Conservation (phyloP, 441 rosid species). For the Gossypium davidsonii region DNA sequence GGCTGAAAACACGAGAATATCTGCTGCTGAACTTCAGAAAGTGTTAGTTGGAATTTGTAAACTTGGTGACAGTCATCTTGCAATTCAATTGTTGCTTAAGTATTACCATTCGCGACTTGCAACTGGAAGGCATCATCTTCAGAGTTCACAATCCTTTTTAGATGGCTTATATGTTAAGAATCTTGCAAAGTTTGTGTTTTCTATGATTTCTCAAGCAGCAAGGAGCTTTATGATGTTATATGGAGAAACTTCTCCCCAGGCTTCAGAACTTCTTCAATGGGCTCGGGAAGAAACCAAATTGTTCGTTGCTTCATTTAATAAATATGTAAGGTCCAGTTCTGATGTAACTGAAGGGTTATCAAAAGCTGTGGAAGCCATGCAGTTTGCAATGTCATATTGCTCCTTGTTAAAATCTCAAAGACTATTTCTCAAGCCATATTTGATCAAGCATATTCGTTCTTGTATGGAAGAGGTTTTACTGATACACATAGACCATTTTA, state of each 20-base stretch:
- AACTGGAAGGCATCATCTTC: constrained; percentile 31
- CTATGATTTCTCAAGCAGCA: constrained; percentile 60
- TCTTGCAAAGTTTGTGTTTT: constrained; percentile 48
- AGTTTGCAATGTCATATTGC: constrained; percentile 47
- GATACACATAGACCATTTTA: constrained; percentile 41
- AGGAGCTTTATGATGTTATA: constrained; percentile 42
- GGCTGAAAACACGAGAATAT: constrained; percentile 48
- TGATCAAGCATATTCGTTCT: constrained; percentile 40
- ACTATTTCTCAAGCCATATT: constrained; percentile 31
- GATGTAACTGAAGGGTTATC: constrained; percentile 40
- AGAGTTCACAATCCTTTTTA: constrained; percentile 24
- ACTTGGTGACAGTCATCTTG: constrained; percentile 41
- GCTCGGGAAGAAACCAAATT: constrained; percentile 38
- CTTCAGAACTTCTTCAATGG: constrained; percentile 49
- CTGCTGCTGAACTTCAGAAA: constrained; percentile 52
- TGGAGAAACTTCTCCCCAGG: constrained; percentile 40
- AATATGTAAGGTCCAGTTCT: constrained; percentile 36
- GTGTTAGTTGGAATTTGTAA: constrained; percentile 41
- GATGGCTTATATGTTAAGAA: constrained; percentile 37
- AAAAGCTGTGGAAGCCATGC: constrained; percentile 38
- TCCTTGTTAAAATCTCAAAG: constrained; percentile 40
- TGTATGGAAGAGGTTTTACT: constrained; percentile 44
- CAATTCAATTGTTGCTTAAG: constrained; percentile 43
- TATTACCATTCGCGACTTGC: constrained; percentile 44
- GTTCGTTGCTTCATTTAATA: constrained; percentile 31